Evolutionary conservation across 83 land plant species (phyloP).

Genomic region (Picea abies): DNA sequence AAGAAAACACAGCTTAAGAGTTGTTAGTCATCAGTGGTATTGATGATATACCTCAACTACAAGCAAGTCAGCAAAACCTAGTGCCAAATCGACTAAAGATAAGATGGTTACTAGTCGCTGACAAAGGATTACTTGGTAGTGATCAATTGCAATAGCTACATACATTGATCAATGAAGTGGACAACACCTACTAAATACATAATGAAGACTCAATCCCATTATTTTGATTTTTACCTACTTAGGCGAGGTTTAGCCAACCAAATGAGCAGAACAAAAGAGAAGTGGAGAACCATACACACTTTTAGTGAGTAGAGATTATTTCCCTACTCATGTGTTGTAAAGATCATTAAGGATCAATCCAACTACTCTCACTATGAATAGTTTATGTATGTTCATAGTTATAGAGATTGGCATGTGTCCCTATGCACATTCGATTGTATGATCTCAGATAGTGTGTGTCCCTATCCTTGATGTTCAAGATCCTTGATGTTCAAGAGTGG

Average conservation of each 20-base stretch:
- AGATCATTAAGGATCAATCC: too few species aligned
- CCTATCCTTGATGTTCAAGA: too few species aligned
- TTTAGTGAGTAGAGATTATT: too few species aligned
- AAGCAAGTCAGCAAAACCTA: too few species aligned
- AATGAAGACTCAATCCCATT: background rate
- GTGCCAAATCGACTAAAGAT: background rate
- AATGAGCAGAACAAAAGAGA: background rate
- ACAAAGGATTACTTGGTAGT: background rate
- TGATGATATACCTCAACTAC: background rate
- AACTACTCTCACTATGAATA: too few species aligned
- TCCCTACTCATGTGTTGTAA: too few species aligned
- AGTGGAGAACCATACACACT: too few species aligned
- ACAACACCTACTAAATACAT: background rate
- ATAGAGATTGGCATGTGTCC: too few species aligned
- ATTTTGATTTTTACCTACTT: background rate
- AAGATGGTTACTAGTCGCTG: background rate
- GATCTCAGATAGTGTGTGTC: too few species aligned
- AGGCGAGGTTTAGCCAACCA: background rate
- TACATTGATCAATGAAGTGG: background rate
- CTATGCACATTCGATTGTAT: too few species aligned
- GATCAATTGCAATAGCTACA: background rate
- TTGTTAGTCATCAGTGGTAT: background rate
- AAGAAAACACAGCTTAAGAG: background rate
- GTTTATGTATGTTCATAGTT: too few species aligned
- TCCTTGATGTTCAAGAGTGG: too few species aligned